These are phyloP conservation scores for Hypomyces rosellus DNA, from an alignment of 2,329 filamentous ascomycete genomes.

Conservation along the genomic window DNA sequence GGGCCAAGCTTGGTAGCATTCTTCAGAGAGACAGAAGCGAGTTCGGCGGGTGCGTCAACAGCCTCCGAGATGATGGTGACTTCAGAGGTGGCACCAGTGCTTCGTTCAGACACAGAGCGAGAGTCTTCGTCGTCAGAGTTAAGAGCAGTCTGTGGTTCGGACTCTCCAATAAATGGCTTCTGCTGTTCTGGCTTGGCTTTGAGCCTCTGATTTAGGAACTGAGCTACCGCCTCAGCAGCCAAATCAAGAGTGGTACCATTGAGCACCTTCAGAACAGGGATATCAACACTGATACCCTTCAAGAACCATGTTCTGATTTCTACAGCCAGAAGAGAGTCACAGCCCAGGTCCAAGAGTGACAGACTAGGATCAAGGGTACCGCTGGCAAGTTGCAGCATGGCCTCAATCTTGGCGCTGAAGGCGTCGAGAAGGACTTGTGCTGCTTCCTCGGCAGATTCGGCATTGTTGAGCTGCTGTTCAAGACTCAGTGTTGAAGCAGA, in stretches of 20 bases:
- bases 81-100: no score
- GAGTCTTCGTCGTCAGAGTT: no score
- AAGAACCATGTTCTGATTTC: conserved; percentile 42
- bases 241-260: conserved; percentile 8
- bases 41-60: no score
- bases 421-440: background rate
- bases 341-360: conserved; percentile 16
- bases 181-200: background rate
- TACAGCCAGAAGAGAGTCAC: conserved; percentile 23
- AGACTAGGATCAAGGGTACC: conserved; percentile 3
- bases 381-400: conserved; percentile 1
- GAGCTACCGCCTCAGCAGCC: background rate
- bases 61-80: no score
- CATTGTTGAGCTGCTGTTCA: background rate
- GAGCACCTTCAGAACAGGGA: conserved; percentile 37
- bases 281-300: conserved; percentile 37
- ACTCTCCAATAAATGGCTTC: no score
- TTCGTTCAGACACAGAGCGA: no score
- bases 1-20: no score
- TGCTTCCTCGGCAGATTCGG: background rate
- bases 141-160: no score
- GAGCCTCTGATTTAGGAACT: background rate
- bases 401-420: conserved; percentile 4
- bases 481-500: background rate
- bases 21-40: no score